These are phyloP conservation scores for Flaveria robusta DNA, from an alignment of 129 eudicot species.

Conservation along the genomic window DNA sequence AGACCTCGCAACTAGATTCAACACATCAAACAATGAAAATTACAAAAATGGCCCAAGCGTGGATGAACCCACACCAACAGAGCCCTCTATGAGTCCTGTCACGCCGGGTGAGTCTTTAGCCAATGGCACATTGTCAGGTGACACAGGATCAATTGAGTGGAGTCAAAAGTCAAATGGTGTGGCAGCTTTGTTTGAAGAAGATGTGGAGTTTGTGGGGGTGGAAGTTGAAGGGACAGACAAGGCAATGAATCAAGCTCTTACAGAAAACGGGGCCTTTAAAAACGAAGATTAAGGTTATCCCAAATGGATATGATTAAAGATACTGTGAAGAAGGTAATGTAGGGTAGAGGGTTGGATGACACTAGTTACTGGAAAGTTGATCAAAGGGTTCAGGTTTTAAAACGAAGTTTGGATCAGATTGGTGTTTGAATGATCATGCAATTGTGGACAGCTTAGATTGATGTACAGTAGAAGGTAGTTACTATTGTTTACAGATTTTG, in stretches of 20 bases:
- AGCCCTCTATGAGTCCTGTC: conserved; percentile 26
- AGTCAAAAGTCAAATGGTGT: conserved; percentile 23
- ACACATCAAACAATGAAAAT: conserved; percentile 25
- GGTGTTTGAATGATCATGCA: conserved; percentile 7
- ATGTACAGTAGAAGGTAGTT: conserved; percentile 46
- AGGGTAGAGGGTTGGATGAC: conserved; percentile 53
- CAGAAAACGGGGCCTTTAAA: conserved; percentile 78
- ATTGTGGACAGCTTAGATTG: neutral
- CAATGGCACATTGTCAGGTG: conserved; percentile 45
- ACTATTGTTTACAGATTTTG: conserved; percentile 22
- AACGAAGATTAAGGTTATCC: conserved; percentile 39
- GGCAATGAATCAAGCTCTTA: conserved; percentile 77
- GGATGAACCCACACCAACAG: conserved; percentile 24
- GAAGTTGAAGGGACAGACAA: conserved; percentile 84
- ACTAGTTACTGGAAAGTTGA: conserved; percentile 80
- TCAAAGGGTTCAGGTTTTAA: conserved; percentile 65
- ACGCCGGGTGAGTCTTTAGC: conserved; percentile 38
- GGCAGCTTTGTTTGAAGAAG: conserved; percentile 86
- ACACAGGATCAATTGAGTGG: neutral
- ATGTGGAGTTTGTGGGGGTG: conserved; percentile 91
- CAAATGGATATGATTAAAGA: conserved; percentile 19
- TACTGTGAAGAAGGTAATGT: conserved; percentile 37
- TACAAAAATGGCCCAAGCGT: conserved; percentile 17
- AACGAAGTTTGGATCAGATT: conserved; percentile 32
- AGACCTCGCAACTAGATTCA: neutral